Evolutionary conservation across 257 asterid species (phyloP).

Genomic region (Rehmannia glutinosa): DNA sequence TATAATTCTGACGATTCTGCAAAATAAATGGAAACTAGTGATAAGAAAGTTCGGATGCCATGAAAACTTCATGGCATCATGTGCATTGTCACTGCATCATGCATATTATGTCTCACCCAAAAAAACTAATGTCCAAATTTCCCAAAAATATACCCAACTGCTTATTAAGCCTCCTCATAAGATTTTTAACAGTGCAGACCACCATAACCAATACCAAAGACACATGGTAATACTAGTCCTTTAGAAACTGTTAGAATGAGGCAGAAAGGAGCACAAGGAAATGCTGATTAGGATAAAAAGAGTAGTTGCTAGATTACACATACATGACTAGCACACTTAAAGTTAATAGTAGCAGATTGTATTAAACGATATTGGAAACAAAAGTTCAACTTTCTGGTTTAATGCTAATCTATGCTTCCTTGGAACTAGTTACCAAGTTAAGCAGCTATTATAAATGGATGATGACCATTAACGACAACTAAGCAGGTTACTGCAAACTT

Average conservation of each 20-base stretch:
- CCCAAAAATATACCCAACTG: background rate
- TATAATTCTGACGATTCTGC: constrained; percentile 77
- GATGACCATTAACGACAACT: background rate
- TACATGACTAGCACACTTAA: background rate
- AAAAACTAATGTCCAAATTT: background rate
- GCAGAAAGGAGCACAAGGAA: background rate
- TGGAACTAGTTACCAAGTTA: background rate
- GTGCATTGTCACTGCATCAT: background rate
- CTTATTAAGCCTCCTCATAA: background rate
- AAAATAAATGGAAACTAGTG: constrained; percentile 10
- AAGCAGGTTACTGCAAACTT: background rate
- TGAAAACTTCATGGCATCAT: background rate
- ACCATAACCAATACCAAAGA: background rate
- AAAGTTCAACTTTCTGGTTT: background rate
- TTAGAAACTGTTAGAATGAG: background rate
- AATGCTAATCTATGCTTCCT: background rate
- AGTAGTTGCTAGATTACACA: background rate
- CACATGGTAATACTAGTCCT: background rate
- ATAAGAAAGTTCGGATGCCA: background rate
- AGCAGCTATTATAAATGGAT: background rate
- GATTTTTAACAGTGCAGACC: background rate
- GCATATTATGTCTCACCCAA: background rate
- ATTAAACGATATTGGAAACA: background rate
- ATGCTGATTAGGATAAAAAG: background rate
- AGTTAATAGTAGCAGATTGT: background rate